Conservation (phyloP, 2,329 filamentous ascomycete species). For the Hypoxylon sp. region DNA sequence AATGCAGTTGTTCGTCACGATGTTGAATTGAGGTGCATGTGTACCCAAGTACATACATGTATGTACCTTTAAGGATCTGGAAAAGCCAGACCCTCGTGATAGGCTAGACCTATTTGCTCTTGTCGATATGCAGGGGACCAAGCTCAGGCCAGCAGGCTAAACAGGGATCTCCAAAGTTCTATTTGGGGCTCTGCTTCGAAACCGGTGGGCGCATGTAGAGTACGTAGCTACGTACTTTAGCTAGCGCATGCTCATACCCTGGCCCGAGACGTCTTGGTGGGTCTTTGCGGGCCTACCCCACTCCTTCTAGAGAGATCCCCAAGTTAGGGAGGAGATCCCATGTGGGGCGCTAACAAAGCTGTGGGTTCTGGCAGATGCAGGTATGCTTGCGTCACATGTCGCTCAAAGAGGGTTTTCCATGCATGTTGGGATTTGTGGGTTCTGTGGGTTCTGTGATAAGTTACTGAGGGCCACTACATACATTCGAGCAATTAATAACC, state of each 20-base stretch:
- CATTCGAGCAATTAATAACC: constrained; percentile 4
- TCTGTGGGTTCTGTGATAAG: constrained; percentile 21
- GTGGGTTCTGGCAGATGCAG: constrained; percentile 41
- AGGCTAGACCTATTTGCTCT: constrained; percentile 36
- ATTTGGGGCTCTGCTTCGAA: constrained; percentile 46
- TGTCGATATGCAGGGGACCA: constrained; percentile 43
- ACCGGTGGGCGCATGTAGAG: constrained; percentile 36
- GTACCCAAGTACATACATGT: constrained; percentile 36
- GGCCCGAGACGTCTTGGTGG: constrained; percentile 43
- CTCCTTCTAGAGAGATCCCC: constrained; percentile 34
- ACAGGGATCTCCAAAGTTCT: constrained; percentile 43
- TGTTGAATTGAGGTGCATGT: constrained; percentile 15
- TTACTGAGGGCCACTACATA: constrained; percentile 12
- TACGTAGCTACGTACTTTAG: constrained; percentile 25
- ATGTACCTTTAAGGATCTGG: constrained; percentile 31
- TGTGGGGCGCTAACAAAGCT: constrained; percentile 28
- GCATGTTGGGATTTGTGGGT: constrained; percentile 26
- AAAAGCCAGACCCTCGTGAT: constrained; percentile 16
- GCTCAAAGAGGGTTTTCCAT: constrained; percentile 31
- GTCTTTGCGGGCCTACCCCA: constrained; percentile 38
- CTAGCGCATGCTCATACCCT: constrained; percentile 35
- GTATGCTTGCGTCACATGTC: constrained; percentile 45
- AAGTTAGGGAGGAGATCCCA: constrained; percentile 40
- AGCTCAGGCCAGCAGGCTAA: constrained; percentile 34
- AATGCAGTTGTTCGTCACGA: constrained; percentile 28